phyloP scores from a whole-genome alignment of 495 filamentous ascomycete genomes.

The Penicillium roqueforti region DNA sequence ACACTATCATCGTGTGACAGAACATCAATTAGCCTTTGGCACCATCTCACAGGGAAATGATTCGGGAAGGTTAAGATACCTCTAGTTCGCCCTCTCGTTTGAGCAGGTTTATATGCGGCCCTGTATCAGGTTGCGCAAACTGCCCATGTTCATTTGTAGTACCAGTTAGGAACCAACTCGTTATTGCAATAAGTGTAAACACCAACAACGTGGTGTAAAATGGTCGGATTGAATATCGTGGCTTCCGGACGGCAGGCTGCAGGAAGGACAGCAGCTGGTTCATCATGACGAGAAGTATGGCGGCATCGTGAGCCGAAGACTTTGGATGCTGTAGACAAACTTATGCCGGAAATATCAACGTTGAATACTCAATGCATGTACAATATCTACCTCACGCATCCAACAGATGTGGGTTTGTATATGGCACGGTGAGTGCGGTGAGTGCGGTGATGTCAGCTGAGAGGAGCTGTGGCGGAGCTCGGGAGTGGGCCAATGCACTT shows the following conservation, averaged over 20 bases:
- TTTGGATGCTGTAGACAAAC: neutral
- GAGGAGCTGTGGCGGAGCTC: slow-evolving; percentile 11
- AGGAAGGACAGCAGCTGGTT: slow-evolving; percentile 21
- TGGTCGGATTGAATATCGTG: slow-evolving; percentile 35
- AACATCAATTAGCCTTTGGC: slow-evolving; percentile 20
- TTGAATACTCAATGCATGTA: neutral
- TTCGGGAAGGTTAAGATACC: slow-evolving; percentile 26
- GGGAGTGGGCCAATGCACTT: slow-evolving; percentile 23
- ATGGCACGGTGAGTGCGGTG: slow-evolving; percentile 15
- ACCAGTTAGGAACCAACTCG: slow-evolving; percentile 23
- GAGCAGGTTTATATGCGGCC: slow-evolving; percentile 13
- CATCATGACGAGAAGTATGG: slow-evolving; percentile 23
- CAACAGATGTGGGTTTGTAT: neutral
- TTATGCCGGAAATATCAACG: neutral
- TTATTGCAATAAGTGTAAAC: slow-evolving; percentile 25
- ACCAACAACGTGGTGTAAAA: slow-evolving; percentile 35
- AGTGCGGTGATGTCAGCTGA: slow-evolving; percentile 27
- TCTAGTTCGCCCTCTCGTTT: slow-evolving; percentile 32
- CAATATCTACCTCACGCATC: neutral
- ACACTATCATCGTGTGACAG: slow-evolving; percentile 52
- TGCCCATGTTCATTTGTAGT: slow-evolving; percentile 4
- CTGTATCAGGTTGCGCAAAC: slow-evolving; percentile 1
- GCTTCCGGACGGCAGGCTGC: slow-evolving; percentile 24
- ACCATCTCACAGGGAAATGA: slow-evolving; percentile 5
- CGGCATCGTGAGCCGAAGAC: slow-evolving; percentile 27